phyloP scores from a whole-genome alignment of 2,329 filamentous ascomycete species.

The Myriangium duriaei region DNA sequence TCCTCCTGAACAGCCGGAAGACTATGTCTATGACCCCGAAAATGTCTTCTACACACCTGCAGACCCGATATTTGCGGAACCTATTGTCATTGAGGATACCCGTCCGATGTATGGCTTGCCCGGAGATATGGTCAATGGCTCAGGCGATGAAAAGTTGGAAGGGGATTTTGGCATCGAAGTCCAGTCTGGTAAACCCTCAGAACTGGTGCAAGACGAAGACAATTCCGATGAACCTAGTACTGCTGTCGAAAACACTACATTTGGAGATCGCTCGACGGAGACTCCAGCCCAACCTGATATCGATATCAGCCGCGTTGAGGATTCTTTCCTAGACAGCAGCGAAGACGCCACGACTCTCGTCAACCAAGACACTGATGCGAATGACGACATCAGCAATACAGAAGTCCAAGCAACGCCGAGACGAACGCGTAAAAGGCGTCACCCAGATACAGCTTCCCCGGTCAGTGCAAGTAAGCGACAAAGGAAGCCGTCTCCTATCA shows the following conservation, averaged over 20 bases:
- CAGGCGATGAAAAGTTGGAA: too few species aligned
- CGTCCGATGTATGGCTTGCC: too few species aligned
- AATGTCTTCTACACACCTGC: too few species aligned
- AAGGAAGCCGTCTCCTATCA: slow-evolving; percentile 12
- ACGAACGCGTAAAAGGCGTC: not conserved
- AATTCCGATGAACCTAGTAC: too few species aligned
- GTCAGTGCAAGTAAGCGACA: slow-evolving; percentile 14
- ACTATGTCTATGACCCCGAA: slow-evolving; percentile 6
- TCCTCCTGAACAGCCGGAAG: slow-evolving; percentile 10
- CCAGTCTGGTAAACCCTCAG: too few species aligned
- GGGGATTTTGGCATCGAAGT: too few species aligned
- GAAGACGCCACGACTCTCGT: slow-evolving; percentile 6
- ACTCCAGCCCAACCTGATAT: slow-evolving; percentile 8
- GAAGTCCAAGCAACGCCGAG: not conserved
- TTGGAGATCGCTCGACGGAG: too few species aligned
- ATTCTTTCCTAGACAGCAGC: slow-evolving; percentile 23
- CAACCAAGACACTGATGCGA: not conserved
- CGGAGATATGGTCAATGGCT: too few species aligned
- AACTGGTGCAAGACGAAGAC: too few species aligned
- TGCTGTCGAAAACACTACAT: too few species aligned
- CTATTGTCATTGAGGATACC: too few species aligned
- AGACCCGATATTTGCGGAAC: too few species aligned
- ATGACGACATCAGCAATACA: not conserved
- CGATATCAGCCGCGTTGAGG: slow-evolving; percentile 23
- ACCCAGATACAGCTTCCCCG: slow-evolving; percentile 7